phyloP scores from a whole-genome alignment of 352 stramenopile species.

The Blastocystis sp. region DNA sequence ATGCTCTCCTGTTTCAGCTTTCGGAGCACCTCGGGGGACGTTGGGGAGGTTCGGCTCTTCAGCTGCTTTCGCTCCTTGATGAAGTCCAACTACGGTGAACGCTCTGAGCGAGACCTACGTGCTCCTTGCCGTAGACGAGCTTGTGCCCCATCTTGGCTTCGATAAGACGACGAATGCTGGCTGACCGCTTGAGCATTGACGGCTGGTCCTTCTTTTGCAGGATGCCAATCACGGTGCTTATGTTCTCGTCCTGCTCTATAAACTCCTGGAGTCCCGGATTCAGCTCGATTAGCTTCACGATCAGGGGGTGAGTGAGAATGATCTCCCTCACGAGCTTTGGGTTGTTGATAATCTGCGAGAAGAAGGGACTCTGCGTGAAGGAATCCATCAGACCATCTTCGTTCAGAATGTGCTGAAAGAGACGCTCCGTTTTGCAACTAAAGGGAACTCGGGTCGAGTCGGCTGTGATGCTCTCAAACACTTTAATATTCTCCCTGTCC shows the following conservation, averaged over 20 bases:
- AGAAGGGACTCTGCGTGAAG: not conserved
- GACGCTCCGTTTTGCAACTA: not conserved
- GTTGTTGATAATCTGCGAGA: slow-evolving; percentile 5
- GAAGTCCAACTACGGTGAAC: not conserved
- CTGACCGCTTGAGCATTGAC: not conserved
- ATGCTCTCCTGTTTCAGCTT: not conserved
- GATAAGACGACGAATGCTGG: not conserved
- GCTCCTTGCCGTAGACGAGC: not conserved
- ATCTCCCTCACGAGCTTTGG: not conserved
- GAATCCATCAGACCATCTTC: slow-evolving; percentile 23
- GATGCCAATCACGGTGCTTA: not conserved
- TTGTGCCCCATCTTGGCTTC: not conserved
- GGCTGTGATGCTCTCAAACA: not conserved
- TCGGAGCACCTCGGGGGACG: not conserved
- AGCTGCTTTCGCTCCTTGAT: not conserved
- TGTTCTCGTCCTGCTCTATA: slow-evolving; percentile 18
- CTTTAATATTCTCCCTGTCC: not conserved
- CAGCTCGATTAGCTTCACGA: slow-evolving; percentile 28
- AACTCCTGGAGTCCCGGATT: slow-evolving; percentile 27
- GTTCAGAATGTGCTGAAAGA: not conserved
- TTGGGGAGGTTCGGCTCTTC: not conserved
- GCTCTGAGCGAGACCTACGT: not conserved
- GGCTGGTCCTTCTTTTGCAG: not conserved
- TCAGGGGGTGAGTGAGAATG: slow-evolving; percentile 29
- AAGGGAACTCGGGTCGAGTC: not conserved